Base-by-base conservation (phyloP, 805 yeast species). In the Yamadazyma nakazawae region DNA sequence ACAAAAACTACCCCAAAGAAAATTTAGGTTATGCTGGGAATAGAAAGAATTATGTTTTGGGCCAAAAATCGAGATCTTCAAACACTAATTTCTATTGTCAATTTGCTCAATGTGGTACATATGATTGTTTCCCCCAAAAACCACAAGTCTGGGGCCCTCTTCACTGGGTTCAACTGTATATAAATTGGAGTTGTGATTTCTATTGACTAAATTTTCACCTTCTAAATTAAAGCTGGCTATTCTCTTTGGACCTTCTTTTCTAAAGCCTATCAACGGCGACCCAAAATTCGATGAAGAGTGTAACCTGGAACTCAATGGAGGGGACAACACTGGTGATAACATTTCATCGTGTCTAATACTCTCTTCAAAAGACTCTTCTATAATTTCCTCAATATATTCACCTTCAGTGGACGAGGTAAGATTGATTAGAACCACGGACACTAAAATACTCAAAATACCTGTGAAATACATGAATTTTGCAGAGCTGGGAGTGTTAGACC, bases 361-460 rank as follows among this genome's bases (percentile, higher is more conserved):
- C 37, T 72, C 76, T 45, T 69, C 76, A 8, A 78, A 57, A 1
- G 80, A 74, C 7, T 65, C 72, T 25, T 75, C 80, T 12, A 78
- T 72, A 4, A 77, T 76, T 19, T 67, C 70, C 37, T 74, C 74
- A 6, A 74, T 70, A 5, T 66, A 59, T 31, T 76, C 79, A 43
- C 72, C 66, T 49, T 76, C 79, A 6, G 73, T 64, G 10, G 62
- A 55, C n/a, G 70, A 48, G 40, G 70, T 68, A 25, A 75, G 50
- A 53, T 76, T 78, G 26, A 78, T 73, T 40, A 77, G 61, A 2
- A 78, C 53, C 30, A 79, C 77, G 1, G 81, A 74, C 1, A 67
- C 51, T 39, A 78, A 59, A 8, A 79, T 76, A 40, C 77, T 61
- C 9, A 66, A 49, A n/a, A 79, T 75, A 0, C 84, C 84, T 13